Percentiles rank a stretch among this genome's conserved stretches.
These are phyloP conservation scores for Euphorbia corollata DNA, from an alignment of 441 rosid species.

Conservation along the genomic window DNA sequence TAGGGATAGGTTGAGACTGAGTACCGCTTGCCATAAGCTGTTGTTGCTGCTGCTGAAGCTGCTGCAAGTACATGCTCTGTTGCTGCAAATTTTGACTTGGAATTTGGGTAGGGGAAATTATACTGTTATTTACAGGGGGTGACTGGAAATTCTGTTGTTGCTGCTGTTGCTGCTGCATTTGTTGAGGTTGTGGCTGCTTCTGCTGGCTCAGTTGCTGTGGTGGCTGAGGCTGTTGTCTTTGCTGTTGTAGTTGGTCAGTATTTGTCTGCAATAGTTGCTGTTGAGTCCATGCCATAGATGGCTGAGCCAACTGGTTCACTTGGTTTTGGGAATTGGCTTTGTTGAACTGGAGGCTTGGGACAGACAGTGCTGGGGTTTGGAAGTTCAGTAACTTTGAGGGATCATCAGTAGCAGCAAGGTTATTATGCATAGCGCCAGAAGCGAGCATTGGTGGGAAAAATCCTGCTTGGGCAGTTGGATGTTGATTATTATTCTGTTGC, in stretches of 20 bases:
- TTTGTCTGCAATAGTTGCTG: conserved; percentile 58
- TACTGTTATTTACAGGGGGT: conserved; percentile 40
- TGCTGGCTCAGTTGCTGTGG: no score
- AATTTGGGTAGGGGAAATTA: conserved; percentile 34
- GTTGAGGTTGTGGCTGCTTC: no score
- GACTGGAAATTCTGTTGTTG: conserved; percentile 45
- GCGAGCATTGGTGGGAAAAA: conserved; percentile 61
- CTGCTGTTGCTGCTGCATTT: conserved; percentile 30
- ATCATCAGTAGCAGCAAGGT: conserved; percentile 56
- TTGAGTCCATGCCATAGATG: conserved; percentile 58
- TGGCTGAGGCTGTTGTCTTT: neutral
- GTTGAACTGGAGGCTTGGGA: conserved; percentile 57
- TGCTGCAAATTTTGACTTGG: conserved; percentile 48
- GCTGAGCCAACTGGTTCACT: conserved; percentile 57
- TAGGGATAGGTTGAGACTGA: conserved; percentile 39
- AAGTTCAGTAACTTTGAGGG: conserved; percentile 79
- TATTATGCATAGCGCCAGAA: conserved; percentile 46
- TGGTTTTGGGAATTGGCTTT: conserved; percentile 51
- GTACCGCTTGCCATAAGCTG: conserved; percentile 40
- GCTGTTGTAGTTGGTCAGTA: conserved; percentile 34
- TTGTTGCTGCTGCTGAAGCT: conserved; percentile 65
- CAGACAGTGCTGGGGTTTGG: conserved; percentile 56
- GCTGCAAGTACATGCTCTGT: conserved; percentile 46
- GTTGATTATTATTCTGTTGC: conserved; percentile 84
- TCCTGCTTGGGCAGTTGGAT: conserved; percentile 64